Evolutionary conservation across 164 flowering plant genomes (phyloP).

Genomic region (Cinnamomum micranthum): DNA sequence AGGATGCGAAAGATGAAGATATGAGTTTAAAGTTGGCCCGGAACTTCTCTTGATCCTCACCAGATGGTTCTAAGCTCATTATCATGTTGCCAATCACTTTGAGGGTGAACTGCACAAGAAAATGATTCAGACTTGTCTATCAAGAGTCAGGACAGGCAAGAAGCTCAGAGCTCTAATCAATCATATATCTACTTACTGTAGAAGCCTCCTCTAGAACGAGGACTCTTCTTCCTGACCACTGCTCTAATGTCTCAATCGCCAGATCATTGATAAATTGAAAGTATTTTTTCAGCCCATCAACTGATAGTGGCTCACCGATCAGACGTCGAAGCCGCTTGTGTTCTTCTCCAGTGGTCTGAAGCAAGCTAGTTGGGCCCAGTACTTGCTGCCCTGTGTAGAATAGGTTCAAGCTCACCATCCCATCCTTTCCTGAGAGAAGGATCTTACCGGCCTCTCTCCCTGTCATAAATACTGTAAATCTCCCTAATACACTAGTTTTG

Average conservation of each 20-base stretch:
- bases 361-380: constrained; percentile 59
- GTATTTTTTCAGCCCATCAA: constrained; percentile 55
- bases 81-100: constrained; percentile 64
- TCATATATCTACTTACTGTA: constrained; percentile 25
- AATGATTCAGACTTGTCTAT: background rate
- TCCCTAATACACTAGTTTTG: constrained; percentile 48
- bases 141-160: background rate
- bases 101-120: constrained; percentile 53
- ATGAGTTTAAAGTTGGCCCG: constrained; percentile 57
- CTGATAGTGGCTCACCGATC: constrained; percentile 55
- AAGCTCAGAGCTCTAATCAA: background rate
- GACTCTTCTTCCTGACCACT: constrained; percentile 46
- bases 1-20: constrained; percentile 56
- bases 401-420: constrained; percentile 61
- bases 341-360: constrained; percentile 49
- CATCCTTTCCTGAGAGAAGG: constrained; percentile 57
- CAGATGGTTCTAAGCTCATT: constrained; percentile 63
- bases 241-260: constrained; percentile 50
- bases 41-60: constrained; percentile 61
- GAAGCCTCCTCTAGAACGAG: constrained; percentile 64
- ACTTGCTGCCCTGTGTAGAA: constrained; percentile 64
- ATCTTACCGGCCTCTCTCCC: constrained; percentile 71
- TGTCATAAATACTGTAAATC: constrained; percentile 54
- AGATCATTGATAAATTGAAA: constrained; percentile 47
- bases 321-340: constrained; percentile 58